A percentile compares a stretch with the other conserved stretches of the same genome.
Conservation (phyloP, 441 rosid species). For the Theobroma grandiflorum region DNA sequence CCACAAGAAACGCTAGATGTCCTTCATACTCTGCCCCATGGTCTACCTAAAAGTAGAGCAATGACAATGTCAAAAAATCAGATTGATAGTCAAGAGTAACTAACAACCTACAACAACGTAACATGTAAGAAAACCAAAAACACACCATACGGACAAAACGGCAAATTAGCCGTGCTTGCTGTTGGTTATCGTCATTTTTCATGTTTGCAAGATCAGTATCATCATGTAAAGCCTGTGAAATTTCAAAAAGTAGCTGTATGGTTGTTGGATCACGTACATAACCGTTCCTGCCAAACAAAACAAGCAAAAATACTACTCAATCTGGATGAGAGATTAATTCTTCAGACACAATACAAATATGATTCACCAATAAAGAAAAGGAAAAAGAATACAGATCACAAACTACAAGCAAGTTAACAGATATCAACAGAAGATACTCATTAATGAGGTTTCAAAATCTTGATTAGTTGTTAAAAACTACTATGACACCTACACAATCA, state of each 20-base stretch:
- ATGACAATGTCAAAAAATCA: slow-evolving; percentile 28
- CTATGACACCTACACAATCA: background rate
- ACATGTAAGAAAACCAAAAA: slow-evolving; percentile 21
- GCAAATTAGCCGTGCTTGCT: slow-evolving; percentile 63
- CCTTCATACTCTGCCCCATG: slow-evolving; percentile 69
- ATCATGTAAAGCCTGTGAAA: slow-evolving; percentile 73
- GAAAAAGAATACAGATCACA: slow-evolving; percentile 9
- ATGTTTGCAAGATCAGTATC: slow-evolving; percentile 60
- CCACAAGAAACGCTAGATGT: slow-evolving; percentile 78
- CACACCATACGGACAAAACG: slow-evolving; percentile 80
- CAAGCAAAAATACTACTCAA: slow-evolving; percentile 26
- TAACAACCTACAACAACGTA: background rate
- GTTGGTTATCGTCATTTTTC: slow-evolving; percentile 77
- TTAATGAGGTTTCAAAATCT: background rate
- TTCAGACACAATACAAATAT: slow-evolving; percentile 20
- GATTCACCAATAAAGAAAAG: slow-evolving; percentile 21
- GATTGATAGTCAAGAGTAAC: slow-evolving; percentile 24
- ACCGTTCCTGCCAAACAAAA: slow-evolving; percentile 65
- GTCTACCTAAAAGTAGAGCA: slow-evolving; percentile 68
- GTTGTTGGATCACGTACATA: slow-evolving; percentile 59
- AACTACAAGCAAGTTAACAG: slow-evolving; percentile 15
- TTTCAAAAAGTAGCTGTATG: slow-evolving; percentile 76
- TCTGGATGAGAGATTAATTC: slow-evolving; percentile 16
- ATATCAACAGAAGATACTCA: slow-evolving; percentile 8
- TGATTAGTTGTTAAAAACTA: background rate